These are phyloP conservation scores for Mycena sanguinolenta DNA, from an alignment of 768 basidiomycete genomes.

Conservation along the genomic window DNA sequence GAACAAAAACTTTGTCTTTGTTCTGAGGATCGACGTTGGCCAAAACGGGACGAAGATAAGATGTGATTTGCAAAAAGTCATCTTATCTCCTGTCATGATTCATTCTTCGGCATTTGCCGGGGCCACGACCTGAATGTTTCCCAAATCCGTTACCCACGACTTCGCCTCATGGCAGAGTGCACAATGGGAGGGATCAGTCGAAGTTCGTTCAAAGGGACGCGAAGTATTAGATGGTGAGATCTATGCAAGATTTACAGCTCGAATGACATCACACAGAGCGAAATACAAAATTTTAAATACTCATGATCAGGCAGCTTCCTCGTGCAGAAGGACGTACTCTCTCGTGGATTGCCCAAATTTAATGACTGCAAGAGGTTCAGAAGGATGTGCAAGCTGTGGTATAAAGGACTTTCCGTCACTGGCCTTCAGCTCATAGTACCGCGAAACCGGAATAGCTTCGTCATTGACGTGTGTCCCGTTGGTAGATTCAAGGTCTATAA, in stretches of 20 bases:
- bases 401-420: conserved; percentile 74
- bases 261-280: conserved; percentile 21
- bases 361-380: conserved; percentile 66
- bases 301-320: conserved; percentile 66
- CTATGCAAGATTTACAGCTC: conserved; percentile 3
- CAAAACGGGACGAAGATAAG: conserved; percentile 6
- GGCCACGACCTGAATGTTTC: too few species aligned
- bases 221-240: background rate
- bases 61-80: background rate
- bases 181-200: conserved; percentile 18
- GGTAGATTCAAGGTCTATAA: conserved; percentile 99
- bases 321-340: conserved; percentile 90
- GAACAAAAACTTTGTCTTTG: conserved; percentile 22
- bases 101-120: conserved; percentile 20
- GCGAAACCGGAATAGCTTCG: conserved; percentile 82
- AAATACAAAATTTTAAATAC: conserved; percentile 23
- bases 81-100: conserved; percentile 6
- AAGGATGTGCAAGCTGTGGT: conserved; percentile 15
- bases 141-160: conserved; percentile 21
- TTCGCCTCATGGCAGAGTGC: conserved; percentile 6
- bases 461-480: conserved; percentile 96
- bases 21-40: conserved; percentile 7
- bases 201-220: background rate
- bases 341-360: conserved; percentile 86
- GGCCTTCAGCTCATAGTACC: conserved; percentile 87